Base-by-base conservation (phyloP, 2,329 filamentous ascomycete genomes). In the Penicillium sp. region DNA sequence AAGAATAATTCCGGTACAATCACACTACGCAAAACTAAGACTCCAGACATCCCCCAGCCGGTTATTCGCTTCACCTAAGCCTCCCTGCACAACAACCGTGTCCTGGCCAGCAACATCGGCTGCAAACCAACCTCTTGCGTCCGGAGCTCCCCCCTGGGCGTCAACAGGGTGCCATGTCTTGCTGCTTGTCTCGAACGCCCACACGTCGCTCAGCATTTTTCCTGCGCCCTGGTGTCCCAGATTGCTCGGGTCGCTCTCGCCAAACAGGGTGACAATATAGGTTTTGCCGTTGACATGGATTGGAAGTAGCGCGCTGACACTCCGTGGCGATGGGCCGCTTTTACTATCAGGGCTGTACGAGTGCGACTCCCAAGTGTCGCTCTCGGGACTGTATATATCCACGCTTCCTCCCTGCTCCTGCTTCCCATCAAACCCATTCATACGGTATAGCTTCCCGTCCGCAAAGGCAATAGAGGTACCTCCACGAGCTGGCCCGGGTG, bases 401-500 rank as follows among this genome's bases (percentile, higher is more conserved):
- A 96, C 66, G 58, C 81, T 79, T 0, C 88, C 90, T 16, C 90
- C 90, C 48, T 89, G 77, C 65, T 92, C 88, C 0, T 67, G 75
- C 46, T 79, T 76, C 0, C 88, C 90, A 68, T 93, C 88, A 64
- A 87, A 93, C 0, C 91, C 91, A 60, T 90, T 89, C 76, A 91
- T 92, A 26, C 90, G 82, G 73, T 87, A 95, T 6, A 96, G 70
- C 23, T 84, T 81, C 23, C 83, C 83, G 54, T 81, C 79, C 46
- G 79, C 80, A 52, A 86, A 80, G 1, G 86, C 83, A 24, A 95
- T 83, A 3, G 84, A 83, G 0, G 88, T 76, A 1, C 89, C 90
- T 21, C 85, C 85, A 48, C 90, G 80, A 0, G 82, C 75, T 7
- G 86, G 82, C 1, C 81, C 86, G 0, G 89, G 89, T 0, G 89